Evolutionary conservation across 306 rosid species (phyloP).

Genomic region (Dalbergia cochinchinensis): DNA sequence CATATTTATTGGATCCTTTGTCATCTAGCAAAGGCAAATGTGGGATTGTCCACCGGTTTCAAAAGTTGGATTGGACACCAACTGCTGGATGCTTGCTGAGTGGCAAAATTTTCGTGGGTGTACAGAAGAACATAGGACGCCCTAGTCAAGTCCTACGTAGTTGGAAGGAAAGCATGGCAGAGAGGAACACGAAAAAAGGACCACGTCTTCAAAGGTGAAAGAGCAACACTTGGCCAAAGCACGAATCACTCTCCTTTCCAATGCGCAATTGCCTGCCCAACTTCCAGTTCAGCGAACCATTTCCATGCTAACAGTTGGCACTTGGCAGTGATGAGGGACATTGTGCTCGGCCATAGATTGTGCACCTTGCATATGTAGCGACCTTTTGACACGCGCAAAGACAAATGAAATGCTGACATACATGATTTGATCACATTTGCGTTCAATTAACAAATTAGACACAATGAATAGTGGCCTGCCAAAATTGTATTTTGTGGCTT

Average conservation of each 20-base stretch:
- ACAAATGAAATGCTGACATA: not conserved
- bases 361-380: not conserved
- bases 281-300: constrained; percentile 42
- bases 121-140: constrained; percentile 7
- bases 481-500: too few relatives aligned
- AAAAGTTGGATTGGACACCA: not conserved
- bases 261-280: not conserved
- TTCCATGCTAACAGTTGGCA: constrained; percentile 46
- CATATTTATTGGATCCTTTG: constrained; percentile 26
- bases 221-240: constrained; percentile 41
- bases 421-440: too few relatives aligned
- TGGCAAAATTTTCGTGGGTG: not conserved
- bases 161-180: not conserved
- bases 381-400: not conserved
- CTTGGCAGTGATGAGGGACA: not conserved
- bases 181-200: not conserved
- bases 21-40: constrained; percentile 2
- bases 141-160: constrained; percentile 39
- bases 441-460: too few relatives aligned
- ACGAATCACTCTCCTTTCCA: constrained; percentile 13
- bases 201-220: not conserved
- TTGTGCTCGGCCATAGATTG: not conserved
- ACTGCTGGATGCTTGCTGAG: constrained; percentile 39
- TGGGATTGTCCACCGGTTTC: constrained; percentile 39
- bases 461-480: too few relatives aligned